Evolutionary conservation across 2,329 filamentous ascomycete species (phyloP), one percentile per base, ranked within the genome.

Genomic region (Chaetomium sp.): DNA sequence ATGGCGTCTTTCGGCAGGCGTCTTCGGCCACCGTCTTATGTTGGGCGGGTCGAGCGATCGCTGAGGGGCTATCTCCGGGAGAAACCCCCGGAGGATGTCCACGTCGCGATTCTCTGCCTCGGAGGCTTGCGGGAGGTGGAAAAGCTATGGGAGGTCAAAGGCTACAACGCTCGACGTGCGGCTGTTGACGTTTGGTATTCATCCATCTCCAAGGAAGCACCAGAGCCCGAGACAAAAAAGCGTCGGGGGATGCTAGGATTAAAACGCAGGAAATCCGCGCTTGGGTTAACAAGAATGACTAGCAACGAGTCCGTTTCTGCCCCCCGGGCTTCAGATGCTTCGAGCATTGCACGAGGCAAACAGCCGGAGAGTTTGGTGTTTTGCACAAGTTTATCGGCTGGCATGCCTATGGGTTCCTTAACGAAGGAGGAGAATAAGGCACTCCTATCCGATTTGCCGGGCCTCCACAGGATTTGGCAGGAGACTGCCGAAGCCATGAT

Each of bases 111-210:
- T 10, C 64, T 86, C 8, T 80, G 78, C 44, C 71, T 86, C 9
- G 83, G 83, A 37, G 83, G 83, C 2, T 69, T 86, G 54, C 76
- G 82, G 7, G 80, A 86, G 64, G 81, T 85, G 1, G 80, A 85
- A 62, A 74, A 78, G 45, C 76, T 86, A 38, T 86, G 83, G 83
- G 81, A 85, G 64, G 81, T 83, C 41, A 84, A 84, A 63, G 81
- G 82, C 1, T 86, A 86, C 68, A 86, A 84, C 64, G 74, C 73
- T 51, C 74, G 83, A 36, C 75, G 82, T 55, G 74, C 74, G 19
- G 78, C 79, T 1, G 82, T 86, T 12, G 83, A 86, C 62, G 70
- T 65, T 5, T 86, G 82, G 82, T 84, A 79, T 65, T 74, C 74
- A 42, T 73, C 71, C 14, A 68, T 86, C 7, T 72, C 74, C 1